Percentiles rank a stretch among this genome's conserved stretches.
Evolutionary conservation across 257 asterid species (phyloP).

Genomic region (Fraxinus pennsylvanica): DNA sequence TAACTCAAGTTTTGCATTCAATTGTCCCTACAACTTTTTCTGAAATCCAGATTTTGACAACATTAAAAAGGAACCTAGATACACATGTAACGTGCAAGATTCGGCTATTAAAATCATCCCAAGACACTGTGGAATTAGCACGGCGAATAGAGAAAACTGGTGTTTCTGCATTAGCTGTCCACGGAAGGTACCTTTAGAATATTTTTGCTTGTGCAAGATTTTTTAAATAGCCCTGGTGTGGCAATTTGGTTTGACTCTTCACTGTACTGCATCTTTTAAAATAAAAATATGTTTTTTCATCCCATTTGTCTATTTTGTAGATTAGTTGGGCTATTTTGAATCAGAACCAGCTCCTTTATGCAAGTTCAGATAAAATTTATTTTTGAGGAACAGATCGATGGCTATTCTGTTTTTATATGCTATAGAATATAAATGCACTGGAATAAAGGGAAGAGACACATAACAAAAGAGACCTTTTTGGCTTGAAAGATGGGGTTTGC

Average conservation of each 20-base stretch:
- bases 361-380: background rate
- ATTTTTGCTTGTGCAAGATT: constrained; percentile 20
- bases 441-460: background rate
- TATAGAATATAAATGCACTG: background rate
- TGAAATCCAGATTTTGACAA: constrained; percentile 70
- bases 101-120: constrained; percentile 67
- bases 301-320: background rate
- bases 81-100: constrained; percentile 87
- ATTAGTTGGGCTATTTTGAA: background rate
- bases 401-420: constrained; percentile 2
- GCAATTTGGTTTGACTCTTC: background rate
- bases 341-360: background rate
- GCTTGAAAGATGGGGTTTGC: background rate
- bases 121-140: constrained; percentile 86
- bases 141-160: constrained; percentile 88
- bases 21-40: constrained; percentile 19
- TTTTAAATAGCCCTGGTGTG: background rate
- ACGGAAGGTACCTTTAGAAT: constrained; percentile 66
- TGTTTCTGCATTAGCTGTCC: constrained; percentile 92
- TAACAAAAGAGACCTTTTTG: background rate
- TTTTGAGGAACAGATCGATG: background rate
- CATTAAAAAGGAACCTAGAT: constrained; percentile 77
- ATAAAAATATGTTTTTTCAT: background rate
- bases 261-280: background rate
- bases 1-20: background rate